Evolutionary conservation across 805 yeast species (phyloP).

Genomic region (Peterozyma xylosa): DNA sequence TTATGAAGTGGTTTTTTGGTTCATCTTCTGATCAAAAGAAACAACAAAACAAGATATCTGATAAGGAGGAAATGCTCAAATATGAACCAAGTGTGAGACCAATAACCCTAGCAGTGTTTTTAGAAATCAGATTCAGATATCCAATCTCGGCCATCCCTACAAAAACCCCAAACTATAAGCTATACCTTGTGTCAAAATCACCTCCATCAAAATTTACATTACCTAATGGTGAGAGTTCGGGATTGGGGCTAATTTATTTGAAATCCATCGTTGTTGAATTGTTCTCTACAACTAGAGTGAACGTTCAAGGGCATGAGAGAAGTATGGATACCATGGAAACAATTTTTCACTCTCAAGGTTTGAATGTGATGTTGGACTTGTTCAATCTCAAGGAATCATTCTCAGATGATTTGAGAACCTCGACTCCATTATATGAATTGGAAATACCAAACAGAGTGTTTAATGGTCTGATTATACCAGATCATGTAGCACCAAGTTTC

Average conservation of each 20-base stretch:
- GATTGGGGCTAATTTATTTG: slow-evolving; percentile 36
- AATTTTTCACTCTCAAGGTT: slow-evolving; percentile 13
- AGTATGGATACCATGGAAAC: slow-evolving; percentile 11
- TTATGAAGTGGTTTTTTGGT: no score
- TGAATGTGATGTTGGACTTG: slow-evolving; percentile 28
- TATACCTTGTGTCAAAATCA: slow-evolving; percentile 14
- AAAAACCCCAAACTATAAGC: slow-evolving; percentile 18
- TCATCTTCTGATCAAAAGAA: no score
- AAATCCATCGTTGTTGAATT: slow-evolving; percentile 28
- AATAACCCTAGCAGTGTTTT: slow-evolving; percentile 28
- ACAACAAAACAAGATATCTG: no score
- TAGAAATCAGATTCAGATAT: slow-evolving; percentile 41
- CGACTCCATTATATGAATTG: slow-evolving; percentile 26
- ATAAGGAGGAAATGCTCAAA: neutral
- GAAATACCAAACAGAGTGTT: slow-evolving; percentile 34
- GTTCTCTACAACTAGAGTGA: slow-evolving; percentile 17
- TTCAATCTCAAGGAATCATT: slow-evolving; percentile 22
- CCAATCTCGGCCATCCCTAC: slow-evolving; percentile 41
- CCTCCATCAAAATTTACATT: slow-evolving; percentile 16
- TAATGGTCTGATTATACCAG: slow-evolving; percentile 36
- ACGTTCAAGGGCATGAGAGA: slow-evolving; percentile 17
- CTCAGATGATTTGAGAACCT: slow-evolving; percentile 10
- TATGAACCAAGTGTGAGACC: slow-evolving; percentile 19
- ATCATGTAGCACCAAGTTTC: slow-evolving; percentile 45
- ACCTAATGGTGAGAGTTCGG: slow-evolving; percentile 37